phyloP scores from a whole-genome alignment of 1,284 basidiomycete species.

The Mycena sp. region DNA sequence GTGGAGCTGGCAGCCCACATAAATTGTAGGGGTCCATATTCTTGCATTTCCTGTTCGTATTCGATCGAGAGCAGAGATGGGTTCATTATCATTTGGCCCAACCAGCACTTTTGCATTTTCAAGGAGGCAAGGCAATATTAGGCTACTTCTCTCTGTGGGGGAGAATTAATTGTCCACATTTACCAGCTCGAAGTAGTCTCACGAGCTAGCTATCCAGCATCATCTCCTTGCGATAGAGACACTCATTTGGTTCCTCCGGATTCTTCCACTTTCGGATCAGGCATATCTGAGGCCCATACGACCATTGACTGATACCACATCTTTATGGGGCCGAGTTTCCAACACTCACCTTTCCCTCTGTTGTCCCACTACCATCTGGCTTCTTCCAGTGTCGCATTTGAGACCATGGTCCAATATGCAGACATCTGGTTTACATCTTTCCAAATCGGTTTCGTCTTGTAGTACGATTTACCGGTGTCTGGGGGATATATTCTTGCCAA shows the following conservation, averaged over 20 bases:
- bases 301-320: conserved; percentile 6
- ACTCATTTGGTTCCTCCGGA: conserved; percentile 4
- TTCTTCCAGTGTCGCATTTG: no score
- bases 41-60: not conserved
- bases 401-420: no score
- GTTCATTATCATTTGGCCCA: no score
- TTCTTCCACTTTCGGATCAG: conserved; percentile 8
- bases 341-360: conserved; percentile 12
- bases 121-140: not conserved
- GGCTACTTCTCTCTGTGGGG: conserved; percentile 6
- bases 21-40: conserved; percentile 8
- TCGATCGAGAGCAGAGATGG: conserved; percentile 1
- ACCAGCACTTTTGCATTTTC: not conserved
- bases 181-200: conserved; percentile 6
- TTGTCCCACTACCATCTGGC: no score
- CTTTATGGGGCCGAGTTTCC: not conserved
- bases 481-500: no score
- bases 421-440: no score
- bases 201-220: not conserved
- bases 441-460: no score
- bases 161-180: no score
- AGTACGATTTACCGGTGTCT: no score
- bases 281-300: not conserved
- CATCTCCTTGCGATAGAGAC: not conserved
- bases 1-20: conserved; percentile 6